Percentiles rank a stretch among this genome's conserved stretches.
Conservation (phyloP, 2,329 filamentous ascomycete genomes). For the Aspergillus caelatus region DNA sequence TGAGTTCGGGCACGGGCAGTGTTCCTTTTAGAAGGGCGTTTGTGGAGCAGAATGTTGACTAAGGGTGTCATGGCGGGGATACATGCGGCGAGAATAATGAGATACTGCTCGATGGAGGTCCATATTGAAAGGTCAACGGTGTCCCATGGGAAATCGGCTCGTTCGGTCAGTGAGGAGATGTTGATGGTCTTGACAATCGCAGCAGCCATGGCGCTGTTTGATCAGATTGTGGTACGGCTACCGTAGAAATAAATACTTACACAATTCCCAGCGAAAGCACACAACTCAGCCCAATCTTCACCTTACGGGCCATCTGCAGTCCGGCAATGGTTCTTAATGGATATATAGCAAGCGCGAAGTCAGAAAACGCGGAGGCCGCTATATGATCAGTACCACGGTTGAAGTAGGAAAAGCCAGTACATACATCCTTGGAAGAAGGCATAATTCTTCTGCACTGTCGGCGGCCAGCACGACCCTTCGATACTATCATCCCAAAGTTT, state of each 20-base stretch:
- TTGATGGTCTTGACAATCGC: slow-evolving; percentile 18
- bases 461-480: slow-evolving; percentile 11
- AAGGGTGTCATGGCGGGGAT: slow-evolving; percentile 16
- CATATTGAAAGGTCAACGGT: slow-evolving; percentile 14
- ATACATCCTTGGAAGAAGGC: slow-evolving; percentile 18
- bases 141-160: slow-evolving; percentile 13
- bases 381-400: background rate
- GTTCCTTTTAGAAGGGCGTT: slow-evolving; percentile 5
- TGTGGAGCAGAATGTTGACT: slow-evolving; percentile 11
- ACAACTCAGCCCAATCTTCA: slow-evolving; percentile 13
- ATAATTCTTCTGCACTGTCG: slow-evolving; percentile 12
- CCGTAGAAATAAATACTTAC: background rate
- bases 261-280: slow-evolving; percentile 20
- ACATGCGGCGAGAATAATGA: slow-evolving; percentile 18
- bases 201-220: slow-evolving; percentile 16
- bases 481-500: slow-evolving; percentile 5
- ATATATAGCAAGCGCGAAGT: slow-evolving; percentile 16
- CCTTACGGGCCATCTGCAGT: slow-evolving; percentile 17
- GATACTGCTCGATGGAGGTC: slow-evolving; percentile 18
- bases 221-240: background rate
- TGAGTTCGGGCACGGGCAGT: background rate
- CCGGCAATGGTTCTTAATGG: slow-evolving; percentile 14
- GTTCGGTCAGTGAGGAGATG: slow-evolving; percentile 6
- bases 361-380: slow-evolving; percentile 14
- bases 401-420: background rate